Evolutionary conservation across 139 green algal genomes (phyloP), one percentile per base, ranked within the genome.

Genomic region (Marvania coccoides): DNA sequence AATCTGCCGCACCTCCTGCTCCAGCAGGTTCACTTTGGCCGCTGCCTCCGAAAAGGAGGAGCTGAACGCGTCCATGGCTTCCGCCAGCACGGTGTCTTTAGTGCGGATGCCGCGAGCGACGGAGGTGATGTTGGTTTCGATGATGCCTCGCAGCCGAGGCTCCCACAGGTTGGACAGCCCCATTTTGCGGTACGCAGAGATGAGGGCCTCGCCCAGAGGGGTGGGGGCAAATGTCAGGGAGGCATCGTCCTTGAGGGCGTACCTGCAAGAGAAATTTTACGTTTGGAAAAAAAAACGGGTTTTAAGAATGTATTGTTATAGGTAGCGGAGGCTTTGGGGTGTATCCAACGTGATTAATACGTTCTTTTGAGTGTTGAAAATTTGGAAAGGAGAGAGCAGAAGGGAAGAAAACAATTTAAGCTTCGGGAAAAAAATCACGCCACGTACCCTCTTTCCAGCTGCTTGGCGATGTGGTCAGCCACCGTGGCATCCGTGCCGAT

Each of bases 401-500:
- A n/a, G n/a, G n/a, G n/a, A n/a, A n/a, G n/a, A n/a, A n/a, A n/a
- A n/a, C n/a, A n/a, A n/a, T n/a, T n/a, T n/a, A n/a, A n/a, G n/a
- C n/a, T n/a, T n/a, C n/a, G n/a, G n/a, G n/a, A n/a, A n/a, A 34
- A n/a, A 58, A 26, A 45, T 12, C 33, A 23, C 8, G 55, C 13
- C 28, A 61, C 4, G 13, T 31, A 14, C 9, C 59, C 59, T 66
- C 59, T 58, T 14, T 66, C 67, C 30, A 82, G 71, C 59, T 84
- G 78, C 45, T 81, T 90, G 55, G 84, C 63, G 53, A 89, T 89
- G 82, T 96, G 90, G 63, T 94, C 83, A 7, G 83, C 87, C 28
- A 91, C 82, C 2, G 94, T 99, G 10, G 94, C 94, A 72, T 99
- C 94, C 4, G 94, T 99, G 26, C 94, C 94, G 61, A 99, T 99